Percentiles rank a stretch among this genome's conserved stretches.
Evolutionary conservation across 179 eudicot species (phyloP).

Genomic region (Silene coronaria): DNA sequence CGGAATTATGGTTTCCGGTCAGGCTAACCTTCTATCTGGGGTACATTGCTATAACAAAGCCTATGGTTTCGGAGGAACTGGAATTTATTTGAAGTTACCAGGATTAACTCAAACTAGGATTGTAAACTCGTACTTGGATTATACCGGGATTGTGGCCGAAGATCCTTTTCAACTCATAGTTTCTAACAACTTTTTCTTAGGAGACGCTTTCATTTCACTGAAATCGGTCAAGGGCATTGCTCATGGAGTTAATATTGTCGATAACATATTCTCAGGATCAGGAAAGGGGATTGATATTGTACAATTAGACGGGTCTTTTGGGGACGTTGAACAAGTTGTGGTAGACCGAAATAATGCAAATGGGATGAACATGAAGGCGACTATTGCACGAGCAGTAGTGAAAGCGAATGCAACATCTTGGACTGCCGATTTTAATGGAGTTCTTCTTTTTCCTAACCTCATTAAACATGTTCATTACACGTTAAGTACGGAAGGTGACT

Average conservation of each 20-base stretch:
- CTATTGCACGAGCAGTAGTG: slow-evolving; percentile 39
- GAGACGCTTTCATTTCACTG: slow-evolving; percentile 49
- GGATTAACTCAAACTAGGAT: slow-evolving; percentile 74
- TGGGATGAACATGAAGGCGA: slow-evolving; percentile 61
- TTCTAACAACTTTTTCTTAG: slow-evolving; percentile 55
- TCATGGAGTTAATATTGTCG: slow-evolving; percentile 57
- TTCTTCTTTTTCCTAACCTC: slow-evolving; percentile 52
- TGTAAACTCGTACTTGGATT: slow-evolving; percentile 65
- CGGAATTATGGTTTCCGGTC: slow-evolving; percentile 55
- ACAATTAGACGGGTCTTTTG: slow-evolving; percentile 50
- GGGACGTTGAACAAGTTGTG: slow-evolving; percentile 44
- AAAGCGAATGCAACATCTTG: slow-evolving; percentile 51
- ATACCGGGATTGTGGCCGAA: slow-evolving; percentile 69
- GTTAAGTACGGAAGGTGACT: slow-evolving; percentile 27
- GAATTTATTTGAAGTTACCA: slow-evolving; percentile 55
- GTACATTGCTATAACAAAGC: slow-evolving; percentile 87
- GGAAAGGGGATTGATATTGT: slow-evolving; percentile 54
- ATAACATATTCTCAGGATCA: slow-evolving; percentile 67
- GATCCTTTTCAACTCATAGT: slow-evolving; percentile 72
- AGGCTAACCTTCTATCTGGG: slow-evolving; percentile 59
- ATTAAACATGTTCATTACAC: slow-evolving; percentile 59
- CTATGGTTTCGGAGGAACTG: slow-evolving; percentile 63
- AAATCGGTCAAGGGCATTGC: slow-evolving; percentile 54
- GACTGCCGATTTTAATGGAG: slow-evolving; percentile 43
- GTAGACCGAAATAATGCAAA: slow-evolving; percentile 50